A percentile compares a stretch with the other conserved stretches of the same genome.
phyloP scores from a whole-genome alignment of 805 yeast genomes.

The Phaffomyces antillensis region DNA sequence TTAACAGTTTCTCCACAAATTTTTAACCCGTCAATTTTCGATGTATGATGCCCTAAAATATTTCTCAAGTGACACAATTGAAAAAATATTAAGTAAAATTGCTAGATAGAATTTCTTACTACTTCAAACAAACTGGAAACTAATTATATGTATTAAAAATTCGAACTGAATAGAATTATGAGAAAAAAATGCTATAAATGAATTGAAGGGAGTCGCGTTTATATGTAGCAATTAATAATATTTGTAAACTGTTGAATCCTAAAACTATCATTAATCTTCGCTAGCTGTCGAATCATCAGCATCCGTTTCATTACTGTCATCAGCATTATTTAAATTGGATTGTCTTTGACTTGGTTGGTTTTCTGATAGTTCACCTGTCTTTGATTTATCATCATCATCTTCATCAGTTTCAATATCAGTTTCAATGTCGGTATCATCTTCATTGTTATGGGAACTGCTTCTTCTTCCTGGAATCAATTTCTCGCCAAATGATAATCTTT shows the following conservation, averaged over 20 bases:
- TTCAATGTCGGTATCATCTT: conserved; percentile 12
- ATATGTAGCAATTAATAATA: background rate
- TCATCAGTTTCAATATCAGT: conserved; percentile 7
- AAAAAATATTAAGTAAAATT: too few relatives aligned
- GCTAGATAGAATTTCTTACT: too few relatives aligned
- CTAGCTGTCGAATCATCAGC: background rate
- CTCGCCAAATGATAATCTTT: conserved; percentile 20
- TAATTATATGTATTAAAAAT: too few relatives aligned
- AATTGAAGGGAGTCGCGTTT: background rate
- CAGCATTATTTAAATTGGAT: too few relatives aligned
- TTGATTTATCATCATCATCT: too few relatives aligned
- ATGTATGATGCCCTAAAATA: background rate
- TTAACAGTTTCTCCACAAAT: background rate
- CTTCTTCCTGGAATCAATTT: background rate
- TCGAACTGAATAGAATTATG: too few relatives aligned
- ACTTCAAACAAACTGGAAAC: too few relatives aligned
- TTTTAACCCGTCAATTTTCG: too few relatives aligned
- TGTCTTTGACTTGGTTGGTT: too few relatives aligned
- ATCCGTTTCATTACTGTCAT: background rate
- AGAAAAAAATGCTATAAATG: too few relatives aligned
- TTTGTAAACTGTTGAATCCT: background rate
- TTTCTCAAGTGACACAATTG: background rate
- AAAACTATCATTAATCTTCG: background rate
- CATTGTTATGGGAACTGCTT: background rate
- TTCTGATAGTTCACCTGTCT: too few relatives aligned